phyloP scores from a whole-genome alignment of 306 rosid genomes.

The Begonia masoniana region DNA sequence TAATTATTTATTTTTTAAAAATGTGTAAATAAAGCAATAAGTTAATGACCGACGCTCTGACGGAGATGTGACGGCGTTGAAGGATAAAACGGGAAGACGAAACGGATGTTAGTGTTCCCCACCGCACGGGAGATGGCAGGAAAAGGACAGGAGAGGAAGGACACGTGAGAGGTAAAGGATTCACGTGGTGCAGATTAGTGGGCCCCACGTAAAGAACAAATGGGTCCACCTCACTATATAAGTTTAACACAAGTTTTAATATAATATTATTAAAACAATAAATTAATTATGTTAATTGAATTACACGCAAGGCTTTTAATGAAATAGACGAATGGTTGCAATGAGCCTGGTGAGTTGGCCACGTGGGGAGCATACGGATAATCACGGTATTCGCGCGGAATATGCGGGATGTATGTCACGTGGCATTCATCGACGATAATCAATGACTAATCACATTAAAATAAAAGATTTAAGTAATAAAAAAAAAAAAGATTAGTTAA shows the following conservation, averaged over 20 bases:
- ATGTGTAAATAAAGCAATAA: too few relatives aligned
- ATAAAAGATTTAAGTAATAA: not conserved
- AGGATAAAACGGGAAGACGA: too few relatives aligned
- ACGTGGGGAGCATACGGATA: not conserved
- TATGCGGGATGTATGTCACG: conserved; percentile 30
- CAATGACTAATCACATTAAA: not conserved
- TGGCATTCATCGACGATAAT: conserved; percentile 5
- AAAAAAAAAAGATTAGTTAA: conserved; percentile 38
- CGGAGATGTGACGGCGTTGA: too few relatives aligned
- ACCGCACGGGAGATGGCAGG: conserved; percentile 10
- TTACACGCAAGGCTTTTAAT: too few relatives aligned
- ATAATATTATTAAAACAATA: too few relatives aligned
- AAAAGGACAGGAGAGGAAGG: conserved; percentile 1
- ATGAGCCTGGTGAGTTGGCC: not conserved
- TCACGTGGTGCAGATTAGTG: conserved; percentile 1
- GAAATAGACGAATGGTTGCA: too few relatives aligned
- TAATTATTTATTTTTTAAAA: too few relatives aligned
- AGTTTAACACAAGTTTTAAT: too few relatives aligned
- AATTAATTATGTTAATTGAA: too few relatives aligned
- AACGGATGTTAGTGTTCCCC: conserved; percentile 1
- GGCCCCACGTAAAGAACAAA: not conserved
- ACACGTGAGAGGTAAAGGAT: conserved; percentile 5
- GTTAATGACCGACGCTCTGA: too few relatives aligned
- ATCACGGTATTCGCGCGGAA: conserved; percentile 22
- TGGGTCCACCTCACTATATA: too few relatives aligned